Base-by-base conservation (phyloP, 2,329 filamentous ascomycete species). In the Cadophora sp. region DNA sequence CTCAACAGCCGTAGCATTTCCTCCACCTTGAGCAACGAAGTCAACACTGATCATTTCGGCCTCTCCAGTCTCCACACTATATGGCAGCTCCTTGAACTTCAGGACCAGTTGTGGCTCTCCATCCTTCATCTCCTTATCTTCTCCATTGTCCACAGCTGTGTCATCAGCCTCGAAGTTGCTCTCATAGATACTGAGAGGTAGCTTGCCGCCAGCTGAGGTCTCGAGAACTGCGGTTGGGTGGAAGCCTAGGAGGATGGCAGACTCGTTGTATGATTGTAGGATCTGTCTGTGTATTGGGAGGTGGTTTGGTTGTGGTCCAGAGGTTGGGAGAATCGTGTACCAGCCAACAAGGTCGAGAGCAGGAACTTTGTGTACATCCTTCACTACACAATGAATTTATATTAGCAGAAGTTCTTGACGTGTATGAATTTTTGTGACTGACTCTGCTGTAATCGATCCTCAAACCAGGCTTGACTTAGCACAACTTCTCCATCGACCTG, bases 31-130 rank as follows among this genome's bases (percentile, higher is more conserved):
- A 0, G 95, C 94, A 22, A 99, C 91, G 72, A 94, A 97, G 79
- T 97, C 94, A 75, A 99, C 92, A 73, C 92, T 92, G 72, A 99
- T 98, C 94, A 97, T 97, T 79, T 99, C 96, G 1, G 94, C 94
- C 78, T 98, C 94, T 11, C 93, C 93, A 0, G 94, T 97, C 80
- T 98, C 96, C 1, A 98, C 89, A 0, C 91, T 91, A 78, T 96
- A 98, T 1, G 91, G 88, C 11, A 98, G 80, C 76, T 96, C 91
- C 67, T 90, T 87, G 79, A 98, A 98, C 74, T 87, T 91, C 68
- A 96, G 84, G 60, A 85, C 87, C 27, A 89, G 77, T 2, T 82
- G 78, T 39, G 73, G 64, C 79, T 77, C 84, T 78, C 82, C 83
- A 70, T 93, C 91, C 70, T 92, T 90, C 81, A 95, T 91, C 73